Evolutionary conservation across 225 moss, liverwort and hornwort genomes (phyloP).

Genomic region (Takakia lepidozioides): DNA sequence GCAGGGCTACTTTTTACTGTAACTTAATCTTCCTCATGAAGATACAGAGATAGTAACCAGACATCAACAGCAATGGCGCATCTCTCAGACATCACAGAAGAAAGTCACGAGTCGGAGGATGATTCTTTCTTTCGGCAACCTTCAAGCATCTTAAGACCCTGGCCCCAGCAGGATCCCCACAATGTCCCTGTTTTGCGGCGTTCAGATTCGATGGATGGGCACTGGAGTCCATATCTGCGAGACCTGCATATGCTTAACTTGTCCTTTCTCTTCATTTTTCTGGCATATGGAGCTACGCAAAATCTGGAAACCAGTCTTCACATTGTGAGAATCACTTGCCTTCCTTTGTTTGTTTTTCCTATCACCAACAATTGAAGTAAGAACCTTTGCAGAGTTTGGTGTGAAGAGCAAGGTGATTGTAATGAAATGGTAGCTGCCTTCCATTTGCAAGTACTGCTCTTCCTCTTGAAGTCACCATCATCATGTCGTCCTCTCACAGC

Average conservation of each 20-base stretch:
- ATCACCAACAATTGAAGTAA: too few species aligned
- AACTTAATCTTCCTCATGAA: too few species aligned
- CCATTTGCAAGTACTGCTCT: too few species aligned
- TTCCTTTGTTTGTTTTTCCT: too few species aligned
- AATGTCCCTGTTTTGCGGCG: conserved; percentile 26
- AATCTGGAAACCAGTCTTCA: conserved; percentile 98
- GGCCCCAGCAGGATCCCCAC: conserved; percentile 11
- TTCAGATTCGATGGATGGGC: conserved; percentile 31
- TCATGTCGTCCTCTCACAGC: too few species aligned
- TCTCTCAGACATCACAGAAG: conserved; percentile 5
- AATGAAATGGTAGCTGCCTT: too few species aligned
- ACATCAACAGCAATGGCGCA: background rate
- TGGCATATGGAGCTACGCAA: conserved; percentile 79
- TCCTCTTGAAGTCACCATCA: too few species aligned
- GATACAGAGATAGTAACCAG: too few species aligned
- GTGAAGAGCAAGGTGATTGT: too few species aligned
- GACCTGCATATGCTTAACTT: conserved; percentile 80
- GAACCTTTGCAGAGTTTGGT: too few species aligned
- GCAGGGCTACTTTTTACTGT: too few species aligned
- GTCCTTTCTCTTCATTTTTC: conserved; percentile 76
- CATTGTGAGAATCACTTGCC: conserved; percentile 20
- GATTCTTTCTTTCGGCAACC: conserved; percentile 29
- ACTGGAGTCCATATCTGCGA: conserved; percentile 51
- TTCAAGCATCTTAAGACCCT: conserved; percentile 11
- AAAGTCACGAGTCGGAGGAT: conserved; percentile 26